Conservation (phyloP, 352 stramenopile genomes). For the Elongisporangium prolatum region DNA sequence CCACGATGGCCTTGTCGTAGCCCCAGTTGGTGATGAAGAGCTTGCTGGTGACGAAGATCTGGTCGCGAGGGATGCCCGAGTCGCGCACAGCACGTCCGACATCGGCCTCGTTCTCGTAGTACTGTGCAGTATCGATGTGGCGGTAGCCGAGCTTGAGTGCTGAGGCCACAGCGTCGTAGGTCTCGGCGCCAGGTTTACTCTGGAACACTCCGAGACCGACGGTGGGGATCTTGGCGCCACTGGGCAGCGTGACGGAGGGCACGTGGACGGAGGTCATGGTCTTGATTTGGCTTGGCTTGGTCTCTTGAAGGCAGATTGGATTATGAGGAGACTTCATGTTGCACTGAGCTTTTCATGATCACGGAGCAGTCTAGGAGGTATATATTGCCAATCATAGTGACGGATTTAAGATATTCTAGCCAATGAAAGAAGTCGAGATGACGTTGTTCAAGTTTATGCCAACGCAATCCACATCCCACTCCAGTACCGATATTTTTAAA, state of each 20-base stretch:
- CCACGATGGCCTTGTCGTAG: constrained; percentile 47
- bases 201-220: constrained; percentile 24
- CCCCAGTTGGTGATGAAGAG: constrained; percentile 41
- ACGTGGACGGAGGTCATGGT: constrained; percentile 5
- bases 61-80: constrained; percentile 37
- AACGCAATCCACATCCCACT: no score
- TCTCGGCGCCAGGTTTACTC: constrained; percentile 14
- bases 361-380: not conserved
- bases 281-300: not conserved
- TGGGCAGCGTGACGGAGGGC: constrained; percentile 22
- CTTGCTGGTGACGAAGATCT: constrained; percentile 78
- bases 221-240: constrained; percentile 13
- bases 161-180: constrained; percentile 16
- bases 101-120: constrained; percentile 69
- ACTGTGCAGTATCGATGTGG: constrained; percentile 69
- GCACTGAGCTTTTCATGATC: not conserved
- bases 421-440: no score
- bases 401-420: no score
- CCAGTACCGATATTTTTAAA: no score
- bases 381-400: constrained; percentile 3
- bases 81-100: constrained; percentile 53
- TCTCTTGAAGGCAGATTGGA: not conserved
- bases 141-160: constrained; percentile 52
- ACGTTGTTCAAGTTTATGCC: no score
- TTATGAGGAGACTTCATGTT: not conserved